A percentile compares a stretch with the other conserved stretches of the same genome.
Evolutionary conservation across 2,329 filamentous ascomycete species (phyloP).

Genomic region (Penicillium sp.): DNA sequence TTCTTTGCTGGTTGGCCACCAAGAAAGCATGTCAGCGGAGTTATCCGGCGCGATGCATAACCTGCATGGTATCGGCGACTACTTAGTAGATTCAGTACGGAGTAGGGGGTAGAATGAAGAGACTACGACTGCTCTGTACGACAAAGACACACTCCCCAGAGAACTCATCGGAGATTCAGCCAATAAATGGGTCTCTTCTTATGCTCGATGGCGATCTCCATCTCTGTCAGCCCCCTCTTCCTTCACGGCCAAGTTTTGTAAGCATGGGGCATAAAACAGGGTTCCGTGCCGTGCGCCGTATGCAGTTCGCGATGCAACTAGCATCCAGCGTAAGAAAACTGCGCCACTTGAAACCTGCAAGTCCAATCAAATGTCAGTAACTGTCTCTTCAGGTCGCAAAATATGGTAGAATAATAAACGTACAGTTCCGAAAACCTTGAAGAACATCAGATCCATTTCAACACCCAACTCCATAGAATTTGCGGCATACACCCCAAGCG

Average conservation of each 20-base stretch:
- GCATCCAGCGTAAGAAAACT: conserved; percentile 53
- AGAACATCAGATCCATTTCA: conserved; percentile 53
- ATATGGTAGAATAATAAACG: background rate
- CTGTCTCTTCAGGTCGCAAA: background rate
- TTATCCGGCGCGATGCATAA: background rate
- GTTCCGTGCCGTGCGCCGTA: conserved; percentile 46
- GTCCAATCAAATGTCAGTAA: background rate
- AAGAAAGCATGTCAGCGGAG: background rate
- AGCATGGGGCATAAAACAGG: conserved; percentile 53
- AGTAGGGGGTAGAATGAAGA: too few species aligned
- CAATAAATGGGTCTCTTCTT: background rate
- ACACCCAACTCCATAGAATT: conserved; percentile 42
- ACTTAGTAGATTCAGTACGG: background rate
- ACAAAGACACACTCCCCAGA: too few species aligned
- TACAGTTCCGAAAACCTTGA: conserved; percentile 52
- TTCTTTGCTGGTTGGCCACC: background rate
- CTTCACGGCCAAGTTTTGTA: conserved; percentile 37
- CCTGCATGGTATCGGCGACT: background rate
- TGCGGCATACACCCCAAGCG: conserved; percentile 51
- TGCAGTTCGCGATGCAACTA: conserved; percentile 49
- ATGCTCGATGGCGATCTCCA: conserved; percentile 11
- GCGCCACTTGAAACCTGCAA: conserved; percentile 45
- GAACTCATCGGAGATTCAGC: background rate
- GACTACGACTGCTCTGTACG: too few species aligned
- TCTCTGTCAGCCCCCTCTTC: conserved; percentile 14